Evolutionary conservation across 2,329 filamentous ascomycete genomes (phyloP).

Genomic region (Neonectria faginata): DNA sequence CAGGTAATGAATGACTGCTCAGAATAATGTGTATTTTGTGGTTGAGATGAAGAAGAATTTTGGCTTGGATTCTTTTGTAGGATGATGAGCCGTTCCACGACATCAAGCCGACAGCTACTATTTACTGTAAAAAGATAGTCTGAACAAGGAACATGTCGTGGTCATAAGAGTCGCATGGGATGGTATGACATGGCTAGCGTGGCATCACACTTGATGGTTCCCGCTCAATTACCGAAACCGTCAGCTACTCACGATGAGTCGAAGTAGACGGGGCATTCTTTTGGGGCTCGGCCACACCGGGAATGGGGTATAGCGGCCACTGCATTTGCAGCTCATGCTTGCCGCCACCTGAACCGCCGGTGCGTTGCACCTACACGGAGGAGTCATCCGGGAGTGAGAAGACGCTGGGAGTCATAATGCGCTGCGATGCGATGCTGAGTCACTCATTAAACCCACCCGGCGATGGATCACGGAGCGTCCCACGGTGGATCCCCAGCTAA

Average conservation of each 20-base stretch:
- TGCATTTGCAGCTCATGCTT: background rate
- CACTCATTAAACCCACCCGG: constrained; percentile 9
- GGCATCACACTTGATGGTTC: background rate
- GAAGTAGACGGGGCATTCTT: constrained; percentile 29
- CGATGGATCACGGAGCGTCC: background rate
- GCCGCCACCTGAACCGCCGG: no score
- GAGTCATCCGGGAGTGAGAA: background rate
- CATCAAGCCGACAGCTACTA: background rate
- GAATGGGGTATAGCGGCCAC: background rate
- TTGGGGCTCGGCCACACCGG: constrained; percentile 14
- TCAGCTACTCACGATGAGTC: constrained; percentile 39
- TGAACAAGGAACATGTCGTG: background rate
- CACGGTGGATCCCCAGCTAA: constrained; percentile 21
- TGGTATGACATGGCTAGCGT: constrained; percentile 2
- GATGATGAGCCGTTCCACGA: background rate
- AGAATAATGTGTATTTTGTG: no score
- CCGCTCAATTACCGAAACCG: constrained; percentile 33
- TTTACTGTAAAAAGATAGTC: no score
- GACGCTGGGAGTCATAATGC: constrained; percentile 17
- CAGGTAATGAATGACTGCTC: no score
- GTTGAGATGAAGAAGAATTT: background rate
- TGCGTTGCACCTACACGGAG: background rate
- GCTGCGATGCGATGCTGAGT: constrained; percentile 13
- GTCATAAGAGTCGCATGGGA: background rate
- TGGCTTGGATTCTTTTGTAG: background rate